A percentile compares a stretch with the other conserved stretches of the same genome.
These are phyloP conservation scores for Bryum argenteum DNA, from an alignment of 225 moss, liverwort and hornwort genomes.

Conservation along the genomic window DNA sequence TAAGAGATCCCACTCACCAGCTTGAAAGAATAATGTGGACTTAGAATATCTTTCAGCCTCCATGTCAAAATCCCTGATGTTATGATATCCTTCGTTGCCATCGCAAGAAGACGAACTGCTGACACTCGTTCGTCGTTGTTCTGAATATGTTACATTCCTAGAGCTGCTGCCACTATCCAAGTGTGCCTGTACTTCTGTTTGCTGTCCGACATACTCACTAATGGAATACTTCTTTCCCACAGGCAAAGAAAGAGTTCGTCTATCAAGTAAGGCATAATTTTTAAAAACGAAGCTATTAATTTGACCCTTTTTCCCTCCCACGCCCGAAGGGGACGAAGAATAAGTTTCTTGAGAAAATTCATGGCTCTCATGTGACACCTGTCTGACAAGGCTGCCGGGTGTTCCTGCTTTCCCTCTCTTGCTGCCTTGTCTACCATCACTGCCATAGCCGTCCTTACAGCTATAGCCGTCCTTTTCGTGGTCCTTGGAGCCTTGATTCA, in stretches of 20 bases:
- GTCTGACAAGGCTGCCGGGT: conserved; percentile 45
- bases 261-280: conserved; percentile 55
- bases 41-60: conserved; percentile 57
- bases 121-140: conserved; percentile 38
- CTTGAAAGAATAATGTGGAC: conserved; percentile 49
- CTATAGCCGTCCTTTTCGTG: conserved; percentile 28
- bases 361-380: conserved; percentile 60
- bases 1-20: conserved; percentile 20
- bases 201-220: conserved; percentile 42
- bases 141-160: conserved; percentile 41
- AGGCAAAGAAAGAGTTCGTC: conserved; percentile 62
- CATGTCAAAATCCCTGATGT: conserved; percentile 35
- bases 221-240: conserved; percentile 37
- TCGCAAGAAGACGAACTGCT: conserved; percentile 34
- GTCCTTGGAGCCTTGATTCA: conserved; percentile 16
- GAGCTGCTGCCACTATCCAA: conserved; percentile 26
- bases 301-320: conserved; percentile 41
- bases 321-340: conserved; percentile 19
- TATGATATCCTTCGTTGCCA: conserved; percentile 13
- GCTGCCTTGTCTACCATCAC: conserved; percentile 28
- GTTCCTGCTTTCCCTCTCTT: background rate
- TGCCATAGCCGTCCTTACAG: conserved; percentile 37
- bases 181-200: conserved; percentile 36
- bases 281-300: conserved; percentile 56
- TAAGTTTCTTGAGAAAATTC: conserved; percentile 54